Evolutionary conservation across 2,329 filamentous ascomycete genomes (phyloP), one percentile per base, ranked within the genome.

Genomic region (Botrytis porri): DNA sequence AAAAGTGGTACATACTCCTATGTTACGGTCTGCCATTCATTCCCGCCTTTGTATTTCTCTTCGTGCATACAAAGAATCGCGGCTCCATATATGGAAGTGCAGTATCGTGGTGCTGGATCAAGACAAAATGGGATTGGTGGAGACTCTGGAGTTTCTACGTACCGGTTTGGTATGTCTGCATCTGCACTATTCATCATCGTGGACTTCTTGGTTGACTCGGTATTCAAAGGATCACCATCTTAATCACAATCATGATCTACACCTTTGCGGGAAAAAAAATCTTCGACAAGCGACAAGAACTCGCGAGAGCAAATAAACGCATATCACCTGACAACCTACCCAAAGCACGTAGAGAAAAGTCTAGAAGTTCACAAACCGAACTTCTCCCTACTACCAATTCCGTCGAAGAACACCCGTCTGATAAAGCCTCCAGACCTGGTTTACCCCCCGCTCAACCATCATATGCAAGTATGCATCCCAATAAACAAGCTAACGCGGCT

Each of bases 61-160:
- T 93, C 73, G 82, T 94, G 71, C 84, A 84, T 73, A 85, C 85
- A 64, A 76, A 80, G n/a, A 77, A 80, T 0, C 82, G 84, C 37
- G 88, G 88, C 8, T 86, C 85, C 4, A 86, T 95, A 70, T 94
- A 95, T 79, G 93, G 93, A 1, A 86, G 92, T 77, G 93, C 93
- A 41, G 88, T 87, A 1, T 82, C 96, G 35, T 97, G 93, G 93
- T 97, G 93, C 80, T 96, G 93, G 93, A 85, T 96, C 29, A 83
- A 86, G 2, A 79, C 83, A 3, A 82, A 88, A 7, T 94, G 90
- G 87, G 90, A 93, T 72, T 86, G 90, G 73, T 88, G 93, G 81
- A 90, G 93, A 57, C 89, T 96, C 73, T 88, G 88, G 4, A 87
- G 89, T 41, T 95, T 95, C 80, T 97, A 96, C 78, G 90, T 84